Evolutionary conservation across 2,329 filamentous ascomycete genomes (phyloP), one percentile per base, ranked within the genome.

Genomic region (Blumeria hordei): DNA sequence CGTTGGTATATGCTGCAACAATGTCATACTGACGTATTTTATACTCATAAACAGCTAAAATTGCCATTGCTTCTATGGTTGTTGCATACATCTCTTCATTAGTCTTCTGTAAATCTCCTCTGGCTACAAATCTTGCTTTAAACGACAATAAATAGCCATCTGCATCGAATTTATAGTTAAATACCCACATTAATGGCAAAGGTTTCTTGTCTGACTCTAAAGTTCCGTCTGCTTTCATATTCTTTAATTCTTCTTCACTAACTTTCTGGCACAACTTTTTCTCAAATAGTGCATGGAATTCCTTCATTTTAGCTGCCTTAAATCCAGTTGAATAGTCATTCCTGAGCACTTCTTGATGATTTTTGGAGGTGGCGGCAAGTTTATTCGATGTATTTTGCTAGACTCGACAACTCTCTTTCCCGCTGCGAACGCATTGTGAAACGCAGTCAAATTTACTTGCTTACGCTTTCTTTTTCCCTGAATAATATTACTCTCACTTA

Each of bases 151-250:
- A 57, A 36, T 58, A 58, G 8, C 60, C 60, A 47, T 64, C 44
- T 14, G 52, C 55, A 36, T 64, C 57, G 18, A 63, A 58, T 50
- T 64, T 65, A 52, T 64, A 63, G 7, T 35, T 58, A 49, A 60
- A 65, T 1, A 64, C 61, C 62, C 44, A 45, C 16, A 45, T 45
- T 45, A 18, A 2, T 8, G 43, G 9, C 16, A 45, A 64, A 59
- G 16, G 8, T 45, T 45, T 45, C 16, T 10, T 8, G 16, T 18
- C 18, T 12, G 43, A 18, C 9, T 45, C 16, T 10, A 45, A 8
- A 45, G 8, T 10, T 14, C 43, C 18, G 12, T 8, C 43, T 14
- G 9, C 16, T 18, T 45, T 45, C 43, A 45, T 12, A 18, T 45
- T 45, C 18, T 33, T 28, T 28, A 49, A 6, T 28, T 49, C 45